A percentile compares a stretch with the other conserved stretches of the same genome.
Conservation (phyloP, 73 alveolate genomes). For the Breviolum minutum region DNA sequence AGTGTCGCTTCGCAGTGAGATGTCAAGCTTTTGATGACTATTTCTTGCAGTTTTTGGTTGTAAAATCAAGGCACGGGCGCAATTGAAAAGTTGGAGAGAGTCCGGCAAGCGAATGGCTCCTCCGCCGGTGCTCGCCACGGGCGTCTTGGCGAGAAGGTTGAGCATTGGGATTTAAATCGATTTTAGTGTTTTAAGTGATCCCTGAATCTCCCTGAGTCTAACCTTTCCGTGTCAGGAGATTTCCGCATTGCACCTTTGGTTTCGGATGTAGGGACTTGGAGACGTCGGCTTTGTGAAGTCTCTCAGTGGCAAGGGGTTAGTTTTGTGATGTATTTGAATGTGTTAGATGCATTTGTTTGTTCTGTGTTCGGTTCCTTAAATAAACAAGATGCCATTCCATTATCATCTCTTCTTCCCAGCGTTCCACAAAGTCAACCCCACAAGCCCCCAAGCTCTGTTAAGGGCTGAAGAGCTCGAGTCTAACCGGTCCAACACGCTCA, state of each 20-base stretch:
- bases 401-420: neutral
- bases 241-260: slow-evolving; percentile 31
- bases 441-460: neutral
- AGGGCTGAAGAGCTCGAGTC: neutral
- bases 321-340: too few species aligned
- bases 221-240: neutral
- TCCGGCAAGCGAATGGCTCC: too few species aligned
- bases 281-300: neutral
- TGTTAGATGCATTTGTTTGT: neutral
- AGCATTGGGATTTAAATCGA: too few species aligned
- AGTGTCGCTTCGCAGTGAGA: too few species aligned
- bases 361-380: neutral
- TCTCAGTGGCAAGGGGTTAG: too few species aligned
- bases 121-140: too few species aligned
- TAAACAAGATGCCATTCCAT: neutral
- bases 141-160: too few species aligned
- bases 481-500: neutral
- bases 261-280: slow-evolving; percentile 11
- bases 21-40: too few species aligned
- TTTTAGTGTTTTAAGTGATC: too few species aligned
- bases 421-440: too few species aligned
- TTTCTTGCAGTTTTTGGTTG: too few species aligned
- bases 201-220: neutral
- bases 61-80: neutral
- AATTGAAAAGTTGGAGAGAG: too few species aligned